Base-by-base conservation (phyloP, 2,329 filamentous ascomycete genomes). In the Rutstroemia sp. region DNA sequence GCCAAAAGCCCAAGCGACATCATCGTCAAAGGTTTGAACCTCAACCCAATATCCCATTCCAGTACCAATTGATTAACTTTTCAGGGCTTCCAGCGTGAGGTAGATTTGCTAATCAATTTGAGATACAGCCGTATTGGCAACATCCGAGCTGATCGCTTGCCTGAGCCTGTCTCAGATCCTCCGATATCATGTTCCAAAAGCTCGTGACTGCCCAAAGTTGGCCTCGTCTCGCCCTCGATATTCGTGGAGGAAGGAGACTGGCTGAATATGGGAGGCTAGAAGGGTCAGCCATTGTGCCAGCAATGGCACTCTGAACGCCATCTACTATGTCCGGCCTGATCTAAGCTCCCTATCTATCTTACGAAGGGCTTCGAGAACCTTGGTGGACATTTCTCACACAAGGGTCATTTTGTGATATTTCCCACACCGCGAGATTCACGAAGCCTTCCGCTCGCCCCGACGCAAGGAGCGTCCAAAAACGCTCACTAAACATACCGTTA, bases 201-300 rank as follows among this genome's bases (percentile, higher is more conserved):
- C 62, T 61, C 54, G 62, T 61, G 61, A 62, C 51, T 52, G 40
- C 48, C 45, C 44, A 38, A 53, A 25, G 55, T 51, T 57, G 40
- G 47, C 48, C 23, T 58, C 34, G 38, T 59, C 51, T 47, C 45
- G 49, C 40, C 47, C 51, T 55, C 27, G 44, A 58, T 38, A 58
- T 54, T 63, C 64, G 62, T 64, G 62, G 62, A 59, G 59, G 59
- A 63, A 59, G 54, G 60, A 50, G 60, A 64, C 59, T 64, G 63
- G 62, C 54, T 60, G 57, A 47, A 21, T 34, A 44, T 19, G 9
- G 40, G 40, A 44, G 40, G 9, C 40, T 44, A 44, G 40, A 44
- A 44, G 21, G 17, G 40, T 58, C 46, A 57, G 53, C 58, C 52
- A 51, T 56, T 57, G 40, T 53, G 46, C 40, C 46, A 49, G 39